These are phyloP conservation scores for Erodium maritimum DNA, from an alignment of 345 rosid species.

Conservation along the genomic window DNA sequence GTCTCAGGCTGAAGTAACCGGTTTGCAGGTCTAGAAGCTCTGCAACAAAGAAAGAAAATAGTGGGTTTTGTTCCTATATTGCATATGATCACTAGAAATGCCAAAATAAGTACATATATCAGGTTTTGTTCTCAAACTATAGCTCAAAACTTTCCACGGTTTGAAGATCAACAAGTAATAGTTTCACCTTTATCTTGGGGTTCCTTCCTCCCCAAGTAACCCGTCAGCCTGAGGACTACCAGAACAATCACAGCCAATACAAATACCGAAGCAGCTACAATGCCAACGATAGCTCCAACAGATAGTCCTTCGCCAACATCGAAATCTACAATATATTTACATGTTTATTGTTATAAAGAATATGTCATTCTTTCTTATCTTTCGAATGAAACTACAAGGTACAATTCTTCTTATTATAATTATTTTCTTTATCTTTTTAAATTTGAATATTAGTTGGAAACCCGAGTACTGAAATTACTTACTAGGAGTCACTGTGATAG, in stretches of 20 bases:
- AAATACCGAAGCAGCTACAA: neutral
- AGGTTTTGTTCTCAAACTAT: neutral
- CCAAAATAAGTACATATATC: neutral
- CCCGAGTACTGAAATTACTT: neutral
- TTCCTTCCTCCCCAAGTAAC: neutral
- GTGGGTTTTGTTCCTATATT: too few species aligned
- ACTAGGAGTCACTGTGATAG: conserved; percentile 13
- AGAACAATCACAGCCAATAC: neutral
- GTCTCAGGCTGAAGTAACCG: conserved; percentile 12
- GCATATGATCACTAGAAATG: too few species aligned
- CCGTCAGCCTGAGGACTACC: neutral
- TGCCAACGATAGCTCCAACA: neutral
- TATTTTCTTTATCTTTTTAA: too few species aligned
- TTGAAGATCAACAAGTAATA: neutral
- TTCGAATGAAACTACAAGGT: too few species aligned
- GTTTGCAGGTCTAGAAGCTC: conserved; percentile 12
- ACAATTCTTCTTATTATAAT: too few species aligned
- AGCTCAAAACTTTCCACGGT: neutral
- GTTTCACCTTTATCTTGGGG: conserved; percentile 1
- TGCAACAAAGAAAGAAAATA: neutral
- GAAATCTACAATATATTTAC: conserved; percentile 1
- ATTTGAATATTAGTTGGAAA: neutral
- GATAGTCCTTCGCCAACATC: neutral
- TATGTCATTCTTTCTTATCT: too few species aligned
- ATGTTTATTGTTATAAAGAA: neutral